phyloP scores from a whole-genome alignment of 495 filamentous ascomycete species.

The Talaromyces proteolyticus region DNA sequence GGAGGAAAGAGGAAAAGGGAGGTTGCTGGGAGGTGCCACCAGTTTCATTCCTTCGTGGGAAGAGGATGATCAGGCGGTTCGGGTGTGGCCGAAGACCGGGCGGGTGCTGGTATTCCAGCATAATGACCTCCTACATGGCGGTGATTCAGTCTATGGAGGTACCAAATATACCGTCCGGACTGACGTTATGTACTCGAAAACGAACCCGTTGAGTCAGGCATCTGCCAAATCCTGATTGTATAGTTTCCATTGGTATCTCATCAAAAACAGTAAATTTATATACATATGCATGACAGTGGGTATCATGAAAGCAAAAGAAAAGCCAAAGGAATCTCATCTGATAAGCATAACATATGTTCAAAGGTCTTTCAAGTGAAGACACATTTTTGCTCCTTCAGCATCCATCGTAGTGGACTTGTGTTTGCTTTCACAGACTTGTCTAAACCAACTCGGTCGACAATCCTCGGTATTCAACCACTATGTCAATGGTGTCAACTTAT shows the following conservation, averaged over 20 bases:
- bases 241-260: neutral
- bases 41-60: conserved; percentile 49
- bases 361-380: neutral
- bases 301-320: neutral
- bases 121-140: conserved; percentile 57
- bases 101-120: conserved; percentile 78
- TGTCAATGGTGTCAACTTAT: conserved; percentile 82
- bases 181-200: conserved; percentile 62
- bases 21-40: conserved; percentile 54
- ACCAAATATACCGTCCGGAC: conserved; percentile 72
- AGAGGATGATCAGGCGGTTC: conserved; percentile 36
- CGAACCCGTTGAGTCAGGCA: neutral
- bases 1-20: conserved; percentile 2
- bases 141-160: conserved; percentile 67
- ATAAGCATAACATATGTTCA: neutral
- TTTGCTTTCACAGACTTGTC: conserved; percentile 55
- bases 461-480: conserved; percentile 81
- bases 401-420: neutral
- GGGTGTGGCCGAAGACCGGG: conserved; percentile 66
- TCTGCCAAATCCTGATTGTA: neutral
- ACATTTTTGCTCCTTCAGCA: conserved; percentile 1
- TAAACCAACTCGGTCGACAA: conserved; percentile 95
- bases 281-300: neutral
- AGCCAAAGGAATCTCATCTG: neutral
- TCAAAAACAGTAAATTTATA: too few species aligned